Evolutionary conservation across 192 early-diverging fungal species (phyloP), one percentile per base, ranked within the genome.

Genomic region (Chytriomyces confervae): DNA sequence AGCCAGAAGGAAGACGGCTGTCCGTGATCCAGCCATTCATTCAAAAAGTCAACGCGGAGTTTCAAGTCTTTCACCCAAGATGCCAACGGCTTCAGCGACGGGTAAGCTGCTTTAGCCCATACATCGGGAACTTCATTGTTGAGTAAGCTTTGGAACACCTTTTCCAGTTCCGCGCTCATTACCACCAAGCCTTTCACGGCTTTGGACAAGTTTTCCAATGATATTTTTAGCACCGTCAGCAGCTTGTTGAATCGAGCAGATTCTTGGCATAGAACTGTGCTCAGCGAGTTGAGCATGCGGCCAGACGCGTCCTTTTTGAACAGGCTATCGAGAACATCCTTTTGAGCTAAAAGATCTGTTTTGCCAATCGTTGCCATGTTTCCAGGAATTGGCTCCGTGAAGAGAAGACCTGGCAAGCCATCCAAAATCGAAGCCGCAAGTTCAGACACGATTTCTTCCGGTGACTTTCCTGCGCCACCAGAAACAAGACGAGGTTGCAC

Each of bases 121-220:
- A 75, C 71, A 23, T 75, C 69, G 6, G 89, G 89, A 50, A 91
- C 87, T 79, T 90, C 87, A 74, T 90, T 90, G 47, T 88, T 88
- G 20, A 89, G 73, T 62, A 90, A 66, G 69, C 87, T 89, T 24
- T 80, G 69, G 71, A 86, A 90, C 29, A 90, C 89, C 11, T 82
- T 69, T 71, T 90, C 89, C 44, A 90, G 72, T 48, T 90, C 89
- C 9, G 84, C 72, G 74, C 84, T 89, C 89, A 90, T 90, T 10
- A 90, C 87, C 7, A 90, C 84, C 60, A 90, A 75, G 7, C 89
- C 89, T 67, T 90, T 90, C 1, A 90, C 85, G n/a, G 89, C 89
- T 63, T 90, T 90, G 9, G 84, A 66, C n/a, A 90, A 67, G 45
- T 77, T 89, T 69, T 90, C 82, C 9, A 90, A 66, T 1, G 81